These are phyloP conservation scores for Acmispon strigosus DNA, from an alignment of 306 rosid species.

Conservation along the genomic window DNA sequence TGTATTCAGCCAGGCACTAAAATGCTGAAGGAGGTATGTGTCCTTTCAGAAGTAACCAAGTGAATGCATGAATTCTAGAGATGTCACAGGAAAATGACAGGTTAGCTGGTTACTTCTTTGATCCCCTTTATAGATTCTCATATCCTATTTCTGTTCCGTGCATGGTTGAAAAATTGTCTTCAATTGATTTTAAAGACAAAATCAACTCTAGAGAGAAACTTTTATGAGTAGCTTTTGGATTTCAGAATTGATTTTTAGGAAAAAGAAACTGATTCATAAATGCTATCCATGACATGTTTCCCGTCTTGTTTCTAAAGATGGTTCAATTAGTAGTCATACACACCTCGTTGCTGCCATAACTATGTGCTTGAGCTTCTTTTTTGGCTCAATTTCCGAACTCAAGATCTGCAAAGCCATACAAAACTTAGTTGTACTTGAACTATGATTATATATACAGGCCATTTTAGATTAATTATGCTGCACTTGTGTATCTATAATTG, in stretches of 20 bases:
- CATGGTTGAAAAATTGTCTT: no score
- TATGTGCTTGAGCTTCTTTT: conserved; percentile 67
- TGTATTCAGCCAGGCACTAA: background rate
- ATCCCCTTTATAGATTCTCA: background rate
- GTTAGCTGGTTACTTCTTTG: background rate
- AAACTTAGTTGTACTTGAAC: background rate
- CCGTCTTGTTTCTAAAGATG: background rate
- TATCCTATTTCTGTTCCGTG: background rate
- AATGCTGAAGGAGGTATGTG: background rate
- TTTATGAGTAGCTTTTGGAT: no score
- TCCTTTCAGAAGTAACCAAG: background rate
- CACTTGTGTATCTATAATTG: background rate
- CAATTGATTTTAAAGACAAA: no score
- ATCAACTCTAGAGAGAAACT: no score
- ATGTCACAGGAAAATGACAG: background rate
- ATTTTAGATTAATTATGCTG: background rate
- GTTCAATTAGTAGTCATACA: background rate
- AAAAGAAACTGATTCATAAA: no score
- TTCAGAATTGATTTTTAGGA: no score
- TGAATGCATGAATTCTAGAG: background rate
- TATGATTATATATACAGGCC: background rate
- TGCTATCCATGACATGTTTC: background rate
- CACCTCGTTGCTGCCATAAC: conserved; percentile 95
- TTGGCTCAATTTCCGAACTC: conserved; percentile 75
- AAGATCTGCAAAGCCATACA: conserved; percentile 48